Evolutionary conservation across 108 stramenopile genomes (phyloP).

Genomic region (Epithemia pelagica): DNA sequence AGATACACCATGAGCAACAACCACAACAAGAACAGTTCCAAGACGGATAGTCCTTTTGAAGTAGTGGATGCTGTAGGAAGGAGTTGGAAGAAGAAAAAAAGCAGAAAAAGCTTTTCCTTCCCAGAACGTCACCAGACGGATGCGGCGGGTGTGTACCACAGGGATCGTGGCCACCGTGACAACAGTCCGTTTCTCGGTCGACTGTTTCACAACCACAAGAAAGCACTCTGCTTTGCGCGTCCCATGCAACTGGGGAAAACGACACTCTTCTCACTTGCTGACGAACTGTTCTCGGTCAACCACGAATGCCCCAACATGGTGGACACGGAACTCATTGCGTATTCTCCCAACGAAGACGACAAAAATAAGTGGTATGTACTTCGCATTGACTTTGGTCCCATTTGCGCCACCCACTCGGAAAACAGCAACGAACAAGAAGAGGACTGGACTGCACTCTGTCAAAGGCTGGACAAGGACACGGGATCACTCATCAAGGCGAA

Average conservation of each 20-base stretch:
- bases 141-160: no score
- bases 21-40: no score
- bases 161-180: no score
- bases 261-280: background rate
- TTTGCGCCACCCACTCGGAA: constrained; percentile 6
- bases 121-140: no score
- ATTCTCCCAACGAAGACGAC: constrained; percentile 2
- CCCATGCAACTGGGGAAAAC: constrained; percentile 1
- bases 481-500: constrained; percentile 1
- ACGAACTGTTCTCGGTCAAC: constrained; percentile 1
- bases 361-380: constrained; percentile 10
- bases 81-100: no score
- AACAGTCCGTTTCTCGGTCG: no score
- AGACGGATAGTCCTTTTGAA: no score
- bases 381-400: constrained; percentile 1
- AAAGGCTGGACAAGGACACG: constrained; percentile 2
- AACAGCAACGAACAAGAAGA: constrained; percentile 11
- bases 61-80: no score
- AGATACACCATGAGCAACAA: no score
- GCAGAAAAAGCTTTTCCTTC: no score
- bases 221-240: background rate
- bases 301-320: background rate
- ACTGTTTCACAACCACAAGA: no score
- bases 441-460: background rate
- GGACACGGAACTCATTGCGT: background rate